Percentiles rank a stretch among this genome's conserved stretches.
phyloP scores from a whole-genome alignment of 73 alveolate genomes.

The Uronychia binucleata region DNA sequence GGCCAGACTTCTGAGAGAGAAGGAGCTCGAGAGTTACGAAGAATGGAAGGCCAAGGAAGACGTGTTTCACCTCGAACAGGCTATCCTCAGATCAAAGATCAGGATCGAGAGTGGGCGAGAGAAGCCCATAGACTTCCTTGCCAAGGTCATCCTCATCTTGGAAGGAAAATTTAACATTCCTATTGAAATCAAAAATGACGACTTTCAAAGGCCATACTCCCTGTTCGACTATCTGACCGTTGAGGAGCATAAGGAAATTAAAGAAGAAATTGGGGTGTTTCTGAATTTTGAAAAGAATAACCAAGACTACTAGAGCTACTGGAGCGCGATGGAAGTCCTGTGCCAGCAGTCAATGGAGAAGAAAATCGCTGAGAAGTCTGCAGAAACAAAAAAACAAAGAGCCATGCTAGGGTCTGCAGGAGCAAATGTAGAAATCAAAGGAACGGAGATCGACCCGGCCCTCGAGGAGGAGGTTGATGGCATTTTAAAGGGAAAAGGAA shows the following conservation, averaged over 20 bases:
- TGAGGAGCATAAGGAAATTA: conserved; percentile 52
- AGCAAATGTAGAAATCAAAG: conserved; percentile 46
- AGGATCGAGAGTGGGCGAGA: conserved; percentile 76
- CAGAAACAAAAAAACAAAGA: conserved; percentile 40
- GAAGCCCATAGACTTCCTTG: conserved; percentile 74
- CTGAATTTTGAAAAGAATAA: conserved; percentile 63
- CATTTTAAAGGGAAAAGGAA: conserved; percentile 78
- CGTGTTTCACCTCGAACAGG: conserved; percentile 71
- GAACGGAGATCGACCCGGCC: conserved; percentile 58
- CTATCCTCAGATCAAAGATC: conserved; percentile 71
- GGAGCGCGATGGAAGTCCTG: conserved; percentile 45
- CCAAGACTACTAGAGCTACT: conserved; percentile 41
- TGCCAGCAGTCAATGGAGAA: conserved; percentile 64
- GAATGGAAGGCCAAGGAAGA: conserved; percentile 73
- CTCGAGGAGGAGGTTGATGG: conserved; percentile 78
- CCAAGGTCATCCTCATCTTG: conserved; percentile 55
- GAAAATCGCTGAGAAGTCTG: conserved; percentile 36
- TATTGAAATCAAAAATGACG: conserved; percentile 46
- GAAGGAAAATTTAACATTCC: conserved; percentile 59
- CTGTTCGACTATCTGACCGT: conserved; percentile 52
- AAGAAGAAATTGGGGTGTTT: conserved; percentile 52
- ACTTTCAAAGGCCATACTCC: conserved; percentile 63
- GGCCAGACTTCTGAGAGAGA: conserved; percentile 1
- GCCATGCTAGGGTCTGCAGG: conserved; percentile 61
- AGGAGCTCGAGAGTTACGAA: conserved; percentile 1